Evolutionary conservation across 2,329 filamentous ascomycete species (phyloP), one percentile per base, ranked within the genome.

Genomic region (Colletotrichum limetticola): DNA sequence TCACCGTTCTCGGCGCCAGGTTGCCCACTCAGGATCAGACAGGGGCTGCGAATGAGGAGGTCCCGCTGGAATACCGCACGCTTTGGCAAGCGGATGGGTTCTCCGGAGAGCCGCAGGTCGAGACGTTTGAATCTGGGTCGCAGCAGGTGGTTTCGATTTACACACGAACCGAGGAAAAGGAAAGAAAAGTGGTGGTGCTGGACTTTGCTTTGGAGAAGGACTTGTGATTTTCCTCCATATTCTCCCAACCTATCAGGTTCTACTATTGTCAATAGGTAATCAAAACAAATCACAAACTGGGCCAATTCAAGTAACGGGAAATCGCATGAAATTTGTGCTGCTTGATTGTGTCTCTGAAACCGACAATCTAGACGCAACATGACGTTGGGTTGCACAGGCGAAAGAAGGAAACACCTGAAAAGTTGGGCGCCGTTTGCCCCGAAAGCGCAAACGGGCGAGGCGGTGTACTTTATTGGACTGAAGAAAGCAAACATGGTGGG

Each of bases 31-130:
- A 19, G 9, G 28, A 5, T 12, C 32, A 35, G 32, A 30, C 19
- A 37, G 22, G 7, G 35, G n/a, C 8, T 22, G 35, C 46, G 59
- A 22, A 42, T 9, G 16, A 26, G 46, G 26, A 5, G 19, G 9
- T n/a, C 19, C 1, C 7, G 60, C 14, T 57, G 22, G 61, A 71
- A n/a, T 71, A 73, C n/a, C 14, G 4, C 19, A 56, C 30, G n/a
- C 35, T 73, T 4, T 73, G 71, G 71, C 42, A 57, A 7, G 66
- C 42, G n/a, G 46, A 62, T 11, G 71, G 71, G 26, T 73, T 57
- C n/a, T 71, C 66, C n/a, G 71, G 71, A 32, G 71, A 73, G 56
- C 71, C 71, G 61, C 71, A 73, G 71, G 26, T 66, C 1, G 66
- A 71, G 22, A 42, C 71, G 42, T 73, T 66, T 30, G 60, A 61